Evolutionary conservation across 441 rosid genomes (phyloP), one percentile per base, ranked within the genome.

Genomic region (Melastoma candidum): DNA sequence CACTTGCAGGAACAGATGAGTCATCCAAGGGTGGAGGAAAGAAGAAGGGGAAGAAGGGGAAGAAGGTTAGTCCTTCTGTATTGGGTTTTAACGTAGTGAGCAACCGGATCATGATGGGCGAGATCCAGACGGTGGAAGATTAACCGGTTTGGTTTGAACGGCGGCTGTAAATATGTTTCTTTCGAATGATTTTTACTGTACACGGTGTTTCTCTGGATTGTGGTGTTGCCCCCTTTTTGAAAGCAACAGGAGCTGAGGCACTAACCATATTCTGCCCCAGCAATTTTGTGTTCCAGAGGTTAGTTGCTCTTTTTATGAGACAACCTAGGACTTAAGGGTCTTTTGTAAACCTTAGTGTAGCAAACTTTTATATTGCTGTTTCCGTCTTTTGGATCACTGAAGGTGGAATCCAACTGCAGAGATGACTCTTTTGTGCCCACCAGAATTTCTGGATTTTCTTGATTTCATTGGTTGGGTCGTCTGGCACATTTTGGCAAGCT

Each of bases 21-120:
- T 57, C 80, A 12, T 51, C 85, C 1, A 90, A 87, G 66, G 88
- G 75, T 7, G 95, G 87, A 59, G 74, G 85, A 46, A 87, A 82
- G 89, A 90, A 78, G 59, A 87, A 75, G 69, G 84, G 84, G 5
- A 94, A 87, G 73, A 87, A 83, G 71, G 95, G 95, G 56, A 94
- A 94, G 86, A 90, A 90, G 74, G 81, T 93, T 26, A 90, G 77
- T 46, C 74, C 95, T 2, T 67, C 95, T 2, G 95, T 73, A 65
- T 68, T 94, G 43, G 97, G 97, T 12, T 94, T 94, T 56, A 94
- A 78, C 27, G 95, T 94, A 12, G 96, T 90, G 45, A 94, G 99
- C 63, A 90, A 94, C 79, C 78, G 97, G 59, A 94, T 94, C 63
- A 85, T 87, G 97, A 94, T 74, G 99, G 99, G 99, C 17, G 97